These are phyloP conservation scores for Zygosaccharomyces pseudobailii DNA, from an alignment of 1,139 yeast species.

Conservation along the genomic window DNA sequence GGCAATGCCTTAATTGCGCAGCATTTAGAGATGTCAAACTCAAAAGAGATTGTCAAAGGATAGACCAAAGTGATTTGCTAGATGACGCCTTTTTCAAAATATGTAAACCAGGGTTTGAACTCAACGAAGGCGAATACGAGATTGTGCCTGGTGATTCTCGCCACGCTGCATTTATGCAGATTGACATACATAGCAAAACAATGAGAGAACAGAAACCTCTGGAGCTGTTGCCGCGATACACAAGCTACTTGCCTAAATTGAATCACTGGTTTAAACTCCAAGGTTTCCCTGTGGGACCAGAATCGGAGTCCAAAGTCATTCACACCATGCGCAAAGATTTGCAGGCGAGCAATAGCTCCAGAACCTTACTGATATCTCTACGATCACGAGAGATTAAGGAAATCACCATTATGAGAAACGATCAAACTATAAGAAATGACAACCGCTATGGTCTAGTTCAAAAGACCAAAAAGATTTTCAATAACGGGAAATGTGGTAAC, in stretches of 20 bases:
- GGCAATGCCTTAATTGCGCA: conserved; percentile 8
- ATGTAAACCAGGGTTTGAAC: conserved; percentile 16
- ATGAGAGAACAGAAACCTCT: conserved; percentile 8
- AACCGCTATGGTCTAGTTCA: conserved; percentile 21
- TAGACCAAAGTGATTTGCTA: conserved; percentile 19
- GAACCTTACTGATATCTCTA: conserved; percentile 41
- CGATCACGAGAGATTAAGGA: conserved; percentile 56
- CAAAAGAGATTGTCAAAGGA: conserved; percentile 25
- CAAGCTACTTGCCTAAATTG: conserved; percentile 26
- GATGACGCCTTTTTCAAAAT: conserved; percentile 25
- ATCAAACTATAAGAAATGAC: conserved; percentile 5
- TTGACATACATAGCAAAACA: conserved; percentile 13
- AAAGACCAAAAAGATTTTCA: conserved; percentile 27
- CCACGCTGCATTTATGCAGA: conserved; percentile 27
- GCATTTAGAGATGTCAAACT: conserved; percentile 22
- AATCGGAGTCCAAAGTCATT: conserved; percentile 49
- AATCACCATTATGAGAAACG: conserved; percentile 40
- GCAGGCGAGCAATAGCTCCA: conserved; percentile 25
- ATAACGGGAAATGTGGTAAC: conserved; percentile 27
- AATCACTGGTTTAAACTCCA: conserved; percentile 37
- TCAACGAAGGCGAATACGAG: conserved; percentile 8
- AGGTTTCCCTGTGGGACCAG: conserved; percentile 41
- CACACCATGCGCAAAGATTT: conserved; percentile 55
- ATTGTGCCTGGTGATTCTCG: conserved; percentile 14
- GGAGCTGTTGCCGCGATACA: conserved; percentile 29